Base-by-base conservation (phyloP, 2,329 filamentous ascomycete genomes). In the Trichoderma pleuroti region DNA sequence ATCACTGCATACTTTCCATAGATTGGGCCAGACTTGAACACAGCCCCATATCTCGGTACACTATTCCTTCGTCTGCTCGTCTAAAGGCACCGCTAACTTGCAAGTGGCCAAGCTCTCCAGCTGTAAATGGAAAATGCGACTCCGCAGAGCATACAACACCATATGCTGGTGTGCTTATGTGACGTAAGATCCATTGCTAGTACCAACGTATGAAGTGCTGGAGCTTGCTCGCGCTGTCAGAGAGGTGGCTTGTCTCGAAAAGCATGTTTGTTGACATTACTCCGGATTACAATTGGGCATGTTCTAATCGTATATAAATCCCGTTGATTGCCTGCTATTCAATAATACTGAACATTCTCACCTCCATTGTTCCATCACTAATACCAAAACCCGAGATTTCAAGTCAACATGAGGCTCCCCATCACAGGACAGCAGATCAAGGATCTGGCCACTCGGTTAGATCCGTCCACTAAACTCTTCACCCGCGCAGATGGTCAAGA, bases 141-240 rank as follows among this genome's bases (percentile, higher is more conserved):
- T 18, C 14, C 9, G 18, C 28, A 65, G 34, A 52, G n/a, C 42
- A 49, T 49, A n/a, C 42, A 49, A 24, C 42, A 26, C 32, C 3
- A 24, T 21, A 57, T 54, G 57, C 39, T 3, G 26, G 26, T 30
- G 36, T 28, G 64, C 64, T 68, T 59, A 34, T 24, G 39, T 59
- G n/a, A 49, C 34, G 54, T 68, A 60, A 68, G 64, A 42, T 59
- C 36, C 26, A 68, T 59, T 5, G n/a, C 26, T 32, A 68, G 52
- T 49, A 26, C 42, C 14, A 21, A 36, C 12, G 34, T 32, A 39
- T 24, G 30, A 39, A 9, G 1, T n/a, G 21, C 21, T 61, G 9
- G 21, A 61, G 59, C 34, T 61, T 61, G n/a, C 2, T 26, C 14
- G 21, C 2, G 39, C 12, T 9, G 34, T 28, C 16, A 42, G 59